These are phyloP conservation scores for Populus alba DNA, from an alignment of 345 rosid genomes.

Conservation along the genomic window DNA sequence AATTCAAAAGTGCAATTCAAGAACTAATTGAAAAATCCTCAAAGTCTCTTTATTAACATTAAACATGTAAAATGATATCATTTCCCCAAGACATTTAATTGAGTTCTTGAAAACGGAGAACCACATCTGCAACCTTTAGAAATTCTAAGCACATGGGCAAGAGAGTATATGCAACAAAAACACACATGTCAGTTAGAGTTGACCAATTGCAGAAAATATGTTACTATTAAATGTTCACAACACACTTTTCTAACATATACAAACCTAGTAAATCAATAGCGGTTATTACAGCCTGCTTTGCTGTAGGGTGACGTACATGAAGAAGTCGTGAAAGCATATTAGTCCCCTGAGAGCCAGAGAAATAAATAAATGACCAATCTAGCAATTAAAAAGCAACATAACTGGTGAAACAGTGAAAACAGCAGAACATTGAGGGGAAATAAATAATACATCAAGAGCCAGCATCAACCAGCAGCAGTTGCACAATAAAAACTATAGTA, in stretches of 20 bases:
- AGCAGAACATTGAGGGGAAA: background rate
- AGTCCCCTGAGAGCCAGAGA: slow-evolving; percentile 68
- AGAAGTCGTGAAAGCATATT: slow-evolving; percentile 98
- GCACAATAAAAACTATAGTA: background rate
- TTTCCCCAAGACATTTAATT: background rate
- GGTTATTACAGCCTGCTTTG: slow-evolving; percentile 96
- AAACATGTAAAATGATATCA: background rate
- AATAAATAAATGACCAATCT: slow-evolving; percentile 16
- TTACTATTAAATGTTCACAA: too few species aligned
- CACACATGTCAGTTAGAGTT: too few species aligned
- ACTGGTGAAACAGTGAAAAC: slow-evolving; percentile 10
- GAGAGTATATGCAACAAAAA: too few species aligned
- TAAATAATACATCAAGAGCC: too few species aligned
- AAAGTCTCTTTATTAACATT: background rate
- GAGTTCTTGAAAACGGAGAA: background rate
- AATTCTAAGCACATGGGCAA: background rate
- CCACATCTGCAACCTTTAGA: background rate
- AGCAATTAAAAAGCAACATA: slow-evolving; percentile 9
- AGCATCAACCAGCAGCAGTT: too few species aligned
- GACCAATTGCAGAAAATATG: too few species aligned
- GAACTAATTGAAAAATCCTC: background rate
- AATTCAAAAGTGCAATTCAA: background rate
- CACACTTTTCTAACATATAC: slow-evolving; percentile 8
- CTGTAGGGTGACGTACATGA: slow-evolving; percentile 85
- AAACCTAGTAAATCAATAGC: slow-evolving; percentile 94